A percentile compares a stretch with the other conserved stretches of the same genome.
These are phyloP conservation scores for Somion occarium DNA, from an alignment of 1,284 basidiomycete genomes.

Conservation along the genomic window DNA sequence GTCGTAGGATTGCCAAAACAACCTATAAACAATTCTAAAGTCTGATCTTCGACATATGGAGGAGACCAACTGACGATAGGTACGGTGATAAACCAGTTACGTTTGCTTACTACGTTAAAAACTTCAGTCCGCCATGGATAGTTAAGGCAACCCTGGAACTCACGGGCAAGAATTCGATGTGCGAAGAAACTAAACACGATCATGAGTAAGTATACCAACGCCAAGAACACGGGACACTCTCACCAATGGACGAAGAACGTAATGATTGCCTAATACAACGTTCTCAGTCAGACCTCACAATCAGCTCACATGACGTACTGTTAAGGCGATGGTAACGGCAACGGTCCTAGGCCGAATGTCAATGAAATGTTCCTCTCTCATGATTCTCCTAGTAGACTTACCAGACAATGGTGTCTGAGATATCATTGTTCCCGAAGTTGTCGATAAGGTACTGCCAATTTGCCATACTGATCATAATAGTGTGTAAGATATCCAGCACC, in stretches of 20 bases:
- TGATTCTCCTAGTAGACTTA: background rate
- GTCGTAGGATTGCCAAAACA: conserved; percentile 11
- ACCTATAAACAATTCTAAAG: conserved; percentile 2
- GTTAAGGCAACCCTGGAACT: background rate
- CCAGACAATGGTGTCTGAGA: conserved; percentile 4
- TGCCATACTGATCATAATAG: conserved; percentile 1
- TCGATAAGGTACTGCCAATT: conserved; percentile 5
- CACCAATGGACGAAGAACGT: conserved; percentile 15
- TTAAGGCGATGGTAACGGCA: conserved; percentile 2
- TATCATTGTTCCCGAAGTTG: background rate
- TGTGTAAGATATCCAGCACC: conserved; percentile 4
- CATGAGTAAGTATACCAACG: background rate
- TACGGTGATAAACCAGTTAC: conserved; percentile 8
- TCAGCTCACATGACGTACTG: background rate
- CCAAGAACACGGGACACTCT: background rate
- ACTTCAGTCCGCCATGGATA: background rate
- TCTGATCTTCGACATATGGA: background rate
- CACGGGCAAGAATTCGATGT: conserved; percentile 11
- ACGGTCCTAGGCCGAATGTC: conserved; percentile 1
- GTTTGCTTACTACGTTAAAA: conserved; percentile 10
- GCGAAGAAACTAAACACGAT: conserved; percentile 11
- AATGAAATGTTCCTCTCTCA: background rate
- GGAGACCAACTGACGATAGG: conserved; percentile 7
- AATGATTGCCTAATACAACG: conserved; percentile 10
- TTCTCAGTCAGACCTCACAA: conserved; percentile 8